Conservation (phyloP, 2,329 filamentous ascomycete species). For the Phialophora verrucosa region DNA sequence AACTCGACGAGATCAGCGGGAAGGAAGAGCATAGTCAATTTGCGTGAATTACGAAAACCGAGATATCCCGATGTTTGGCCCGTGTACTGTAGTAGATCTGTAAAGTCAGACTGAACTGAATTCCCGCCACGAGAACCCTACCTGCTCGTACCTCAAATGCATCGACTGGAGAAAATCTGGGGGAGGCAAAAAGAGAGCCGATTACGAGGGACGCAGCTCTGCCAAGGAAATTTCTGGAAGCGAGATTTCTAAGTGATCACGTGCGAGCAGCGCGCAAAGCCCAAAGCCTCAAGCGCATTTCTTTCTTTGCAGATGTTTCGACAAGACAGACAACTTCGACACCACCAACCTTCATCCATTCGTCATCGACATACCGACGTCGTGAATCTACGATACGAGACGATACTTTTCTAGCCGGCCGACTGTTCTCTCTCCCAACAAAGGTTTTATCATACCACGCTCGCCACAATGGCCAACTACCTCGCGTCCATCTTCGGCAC, state of each 20-base stretch:
- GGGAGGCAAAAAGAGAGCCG: not conserved
- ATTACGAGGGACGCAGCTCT: not conserved
- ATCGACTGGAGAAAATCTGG: not conserved
- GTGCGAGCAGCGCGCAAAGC: not conserved
- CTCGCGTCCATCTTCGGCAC: constrained; percentile 99
- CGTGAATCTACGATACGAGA: not conserved
- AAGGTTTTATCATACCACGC: not conserved
- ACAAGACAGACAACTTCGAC: not conserved
- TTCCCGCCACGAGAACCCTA: not conserved
- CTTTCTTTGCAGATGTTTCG: constrained; percentile 1
- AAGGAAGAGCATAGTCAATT: not conserved
- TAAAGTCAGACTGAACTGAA: not conserved
- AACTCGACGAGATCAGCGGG: too few species aligned
- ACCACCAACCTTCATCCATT: not conserved
- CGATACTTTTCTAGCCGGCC: not conserved
- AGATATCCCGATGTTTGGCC: not conserved
- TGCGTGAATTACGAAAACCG: not conserved
- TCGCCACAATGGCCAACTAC: constrained; percentile 81
- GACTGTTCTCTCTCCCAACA: not conserved
- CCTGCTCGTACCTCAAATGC: not conserved
- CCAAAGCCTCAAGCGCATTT: not conserved
- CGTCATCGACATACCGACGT: not conserved
- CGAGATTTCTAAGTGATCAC: constrained; percentile 18
- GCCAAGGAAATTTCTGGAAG: constrained; percentile 25
- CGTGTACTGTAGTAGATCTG: not conserved